phyloP scores from a whole-genome alignment of 2,329 filamentous ascomycete species.

The Tolypocladium endophyticum region DNA sequence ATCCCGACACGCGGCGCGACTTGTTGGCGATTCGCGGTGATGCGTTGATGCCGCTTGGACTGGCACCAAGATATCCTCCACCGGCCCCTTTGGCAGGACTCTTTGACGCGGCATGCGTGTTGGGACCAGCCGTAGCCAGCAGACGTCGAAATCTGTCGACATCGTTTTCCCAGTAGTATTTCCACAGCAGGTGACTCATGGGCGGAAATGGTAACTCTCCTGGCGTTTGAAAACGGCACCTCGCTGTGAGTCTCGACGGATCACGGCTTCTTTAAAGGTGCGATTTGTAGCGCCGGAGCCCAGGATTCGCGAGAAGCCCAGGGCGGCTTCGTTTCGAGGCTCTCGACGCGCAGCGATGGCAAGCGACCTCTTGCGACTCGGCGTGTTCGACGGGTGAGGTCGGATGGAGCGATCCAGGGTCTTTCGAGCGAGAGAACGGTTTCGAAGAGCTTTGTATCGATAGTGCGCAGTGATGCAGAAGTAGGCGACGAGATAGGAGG shows the following conservation, averaged over 20 bases:
- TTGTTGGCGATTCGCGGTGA: constrained; percentile 41
- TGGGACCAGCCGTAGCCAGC: constrained; percentile 61
- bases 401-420: background rate
- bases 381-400: background rate
- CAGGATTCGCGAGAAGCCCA: constrained; percentile 1
- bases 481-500: background rate
- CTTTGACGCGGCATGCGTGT: constrained; percentile 42
- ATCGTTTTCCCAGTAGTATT: constrained; percentile 94
- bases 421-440: constrained; percentile 9
- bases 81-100: constrained; percentile 34
- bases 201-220: constrained; percentile 23
- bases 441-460: background rate
- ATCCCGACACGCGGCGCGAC: constrained; percentile 41
- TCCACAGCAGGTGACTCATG: constrained; percentile 98
- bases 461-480: too few species aligned
- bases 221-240: constrained; percentile 55
- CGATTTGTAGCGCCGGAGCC: constrained; percentile 25
- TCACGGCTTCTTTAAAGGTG: constrained; percentile 91
- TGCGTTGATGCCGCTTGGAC: constrained; percentile 30
- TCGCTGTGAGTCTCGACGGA: constrained; percentile 78
- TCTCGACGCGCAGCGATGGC: background rate
- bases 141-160: constrained; percentile 88
- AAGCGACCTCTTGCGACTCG: background rate
- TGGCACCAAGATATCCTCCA: constrained; percentile 21
- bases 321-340: background rate